These are phyloP conservation scores for Sequoia sempervirens DNA, from an alignment of 75 land plant species.

Conservation along the genomic window DNA sequence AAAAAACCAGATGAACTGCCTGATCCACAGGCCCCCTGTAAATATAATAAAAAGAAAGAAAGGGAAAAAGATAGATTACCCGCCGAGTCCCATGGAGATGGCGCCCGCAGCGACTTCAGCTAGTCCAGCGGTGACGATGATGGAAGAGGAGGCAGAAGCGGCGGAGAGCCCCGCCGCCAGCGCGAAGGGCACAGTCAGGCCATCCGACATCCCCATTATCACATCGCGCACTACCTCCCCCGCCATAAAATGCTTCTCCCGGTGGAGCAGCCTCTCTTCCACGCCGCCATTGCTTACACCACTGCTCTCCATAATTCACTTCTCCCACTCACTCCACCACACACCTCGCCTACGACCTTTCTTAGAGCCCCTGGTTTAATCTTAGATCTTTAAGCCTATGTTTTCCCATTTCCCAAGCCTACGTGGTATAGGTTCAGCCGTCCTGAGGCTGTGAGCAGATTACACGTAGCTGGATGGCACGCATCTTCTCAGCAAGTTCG, in stretches of 20 bases:
- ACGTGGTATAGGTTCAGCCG: too few species aligned
- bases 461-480: too few species aligned
- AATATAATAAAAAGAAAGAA: not conserved
- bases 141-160: conserved; percentile 74
- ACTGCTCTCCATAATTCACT: not conserved
- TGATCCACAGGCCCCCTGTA: not conserved
- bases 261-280: conserved; percentile 27
- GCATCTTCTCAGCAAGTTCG: too few species aligned
- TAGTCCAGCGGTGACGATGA: conserved; percentile 91
- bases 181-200: conserved; percentile 97
- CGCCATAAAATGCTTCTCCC: conserved; percentile 86
- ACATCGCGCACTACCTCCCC: conserved; percentile 82
- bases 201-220: conserved; percentile 95
- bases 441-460: too few species aligned
- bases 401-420: too few species aligned
- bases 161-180: conserved; percentile 97
- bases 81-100: conserved; percentile 99
- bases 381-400: too few species aligned
- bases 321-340: too few species aligned
- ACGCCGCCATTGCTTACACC: conserved; percentile 4
- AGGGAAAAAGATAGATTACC: conserved; percentile 19
- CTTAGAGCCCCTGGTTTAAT: too few species aligned
- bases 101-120: conserved; percentile 99
- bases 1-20: too few species aligned
- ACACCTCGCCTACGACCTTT: too few species aligned